Conservation (phyloP, 768 basidiomycete genomes). For the Suillus discolor region DNA sequence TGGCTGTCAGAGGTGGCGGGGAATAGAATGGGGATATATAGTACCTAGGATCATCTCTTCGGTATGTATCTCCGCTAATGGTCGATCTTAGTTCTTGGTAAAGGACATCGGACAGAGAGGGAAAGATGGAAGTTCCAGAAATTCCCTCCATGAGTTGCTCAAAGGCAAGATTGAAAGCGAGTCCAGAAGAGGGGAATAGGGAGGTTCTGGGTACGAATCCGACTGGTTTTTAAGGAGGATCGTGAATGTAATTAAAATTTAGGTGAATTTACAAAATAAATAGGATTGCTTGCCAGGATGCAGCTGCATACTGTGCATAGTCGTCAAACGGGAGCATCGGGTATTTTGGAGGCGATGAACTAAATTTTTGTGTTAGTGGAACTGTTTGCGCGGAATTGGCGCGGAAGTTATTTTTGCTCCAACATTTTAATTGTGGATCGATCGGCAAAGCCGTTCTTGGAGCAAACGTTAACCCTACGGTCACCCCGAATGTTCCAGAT, state of each 20-base stretch:
- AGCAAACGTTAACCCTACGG: not conserved
- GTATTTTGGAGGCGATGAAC: not conserved
- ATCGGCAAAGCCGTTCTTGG: not conserved
- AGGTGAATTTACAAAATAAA: conserved; percentile 16
- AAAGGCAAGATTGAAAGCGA: conserved; percentile 4
- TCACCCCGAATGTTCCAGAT: not conserved
- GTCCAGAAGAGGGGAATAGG: conserved; percentile 10
- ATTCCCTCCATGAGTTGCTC: conserved; percentile 18
- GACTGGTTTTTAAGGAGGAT: conserved; percentile 19
- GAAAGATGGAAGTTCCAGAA: not conserved
- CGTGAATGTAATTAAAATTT: conserved; percentile 4
- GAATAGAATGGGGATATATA: conserved; percentile 8
- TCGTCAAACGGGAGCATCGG: too few species aligned
- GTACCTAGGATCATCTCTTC: conserved; percentile 46
- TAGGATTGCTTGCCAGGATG: not conserved
- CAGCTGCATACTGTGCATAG: too few species aligned
- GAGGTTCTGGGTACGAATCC: conserved; percentile 11
- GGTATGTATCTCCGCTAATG: conserved; percentile 51
- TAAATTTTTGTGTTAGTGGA: not conserved
- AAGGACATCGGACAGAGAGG: conserved; percentile 27
- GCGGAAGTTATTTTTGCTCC: not conserved
- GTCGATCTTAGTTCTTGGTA: conserved; percentile 47
- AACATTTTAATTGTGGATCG: conserved; percentile 1
- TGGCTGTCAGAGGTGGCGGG: conserved; percentile 5
- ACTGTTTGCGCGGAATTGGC: not conserved